Conservation (phyloP, 2,329 filamentous ascomycete genomes). For the Aspergillus sp. region DNA sequence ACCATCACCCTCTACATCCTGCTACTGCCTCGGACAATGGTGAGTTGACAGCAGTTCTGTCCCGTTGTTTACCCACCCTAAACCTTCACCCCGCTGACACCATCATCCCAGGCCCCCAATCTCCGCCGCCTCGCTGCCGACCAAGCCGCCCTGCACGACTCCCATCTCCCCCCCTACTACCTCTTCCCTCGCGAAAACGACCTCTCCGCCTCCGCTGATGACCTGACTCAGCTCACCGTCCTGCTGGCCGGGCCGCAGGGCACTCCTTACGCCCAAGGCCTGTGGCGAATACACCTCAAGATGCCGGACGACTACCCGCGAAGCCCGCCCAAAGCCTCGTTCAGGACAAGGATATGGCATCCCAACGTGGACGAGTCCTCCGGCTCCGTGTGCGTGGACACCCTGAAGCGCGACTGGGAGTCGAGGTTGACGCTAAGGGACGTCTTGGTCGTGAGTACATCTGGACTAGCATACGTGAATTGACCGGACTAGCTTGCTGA, state of each 20-base stretch:
- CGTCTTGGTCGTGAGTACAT: conserved; percentile 41
- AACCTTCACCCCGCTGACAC: no score
- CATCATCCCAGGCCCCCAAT: conserved; percentile 20
- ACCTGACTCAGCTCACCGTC: conserved; percentile 49
- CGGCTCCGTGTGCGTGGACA: conserved; percentile 55
- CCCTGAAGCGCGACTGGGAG: conserved; percentile 55
- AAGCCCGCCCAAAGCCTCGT: conserved; percentile 46
- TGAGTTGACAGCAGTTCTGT: no score
- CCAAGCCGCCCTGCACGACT: conserved; percentile 47
- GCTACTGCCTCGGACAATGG: no score
- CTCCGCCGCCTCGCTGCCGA: conserved; percentile 52
- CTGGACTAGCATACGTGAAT: neutral
- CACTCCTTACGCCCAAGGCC: conserved; percentile 50
- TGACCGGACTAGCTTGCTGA: neutral
- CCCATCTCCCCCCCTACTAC: conserved; percentile 52
- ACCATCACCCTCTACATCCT: no score
- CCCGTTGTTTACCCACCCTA: no score
- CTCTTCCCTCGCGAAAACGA: conserved; percentile 41
- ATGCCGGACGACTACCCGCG: conserved; percentile 49
- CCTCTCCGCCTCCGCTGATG: conserved; percentile 30
- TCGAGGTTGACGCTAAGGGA: conserved; percentile 48
- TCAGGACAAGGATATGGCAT: conserved; percentile 54
- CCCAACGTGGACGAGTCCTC: conserved; percentile 56
- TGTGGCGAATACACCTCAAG: conserved; percentile 52
- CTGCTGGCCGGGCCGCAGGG: conserved; percentile 51